Percentiles rank a stretch among this genome's conserved stretches.
These are phyloP conservation scores for Dalbergia cultrata DNA, from an alignment of 306 rosid species.

Conservation along the genomic window DNA sequence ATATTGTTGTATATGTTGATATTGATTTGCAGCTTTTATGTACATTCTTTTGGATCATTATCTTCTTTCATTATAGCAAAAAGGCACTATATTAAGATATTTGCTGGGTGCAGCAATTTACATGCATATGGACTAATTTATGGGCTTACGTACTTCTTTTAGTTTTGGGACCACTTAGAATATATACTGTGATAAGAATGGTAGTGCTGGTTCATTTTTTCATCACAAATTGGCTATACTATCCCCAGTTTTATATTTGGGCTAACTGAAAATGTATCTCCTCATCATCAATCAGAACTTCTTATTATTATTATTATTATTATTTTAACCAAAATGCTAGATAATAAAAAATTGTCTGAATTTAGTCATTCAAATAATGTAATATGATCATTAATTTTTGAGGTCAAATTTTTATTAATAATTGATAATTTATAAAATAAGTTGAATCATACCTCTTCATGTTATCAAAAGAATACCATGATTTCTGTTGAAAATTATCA, in stretches of 20 bases:
- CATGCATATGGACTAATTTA: conserved; percentile 49
- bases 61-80: conserved; percentile 44
- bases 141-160: conserved; percentile 59
- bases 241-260: conserved; percentile 40
- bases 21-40: neutral
- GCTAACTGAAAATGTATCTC: conserved; percentile 19
- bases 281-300: conserved; percentile 49
- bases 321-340: no score
- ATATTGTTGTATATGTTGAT: neutral
- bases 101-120: conserved; percentile 47
- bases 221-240: conserved; percentile 34
- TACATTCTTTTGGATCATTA: conserved; percentile 34
- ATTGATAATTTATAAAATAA: no score
- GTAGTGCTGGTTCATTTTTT: conserved; percentile 39
- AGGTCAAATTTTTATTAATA: no score
- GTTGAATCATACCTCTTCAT: no score
- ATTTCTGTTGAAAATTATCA: no score
- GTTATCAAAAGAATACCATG: no score
- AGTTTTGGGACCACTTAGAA: conserved; percentile 58
- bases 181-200: conserved; percentile 48
- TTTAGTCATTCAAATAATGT: no score
- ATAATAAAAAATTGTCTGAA: no score
- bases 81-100: conserved; percentile 41
- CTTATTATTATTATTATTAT: neutral
- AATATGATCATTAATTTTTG: no score